Evolutionary conservation across 352 stramenopile genomes (phyloP), one percentile per base, ranked within the genome.

Genomic region (Pythium periplocum): DNA sequence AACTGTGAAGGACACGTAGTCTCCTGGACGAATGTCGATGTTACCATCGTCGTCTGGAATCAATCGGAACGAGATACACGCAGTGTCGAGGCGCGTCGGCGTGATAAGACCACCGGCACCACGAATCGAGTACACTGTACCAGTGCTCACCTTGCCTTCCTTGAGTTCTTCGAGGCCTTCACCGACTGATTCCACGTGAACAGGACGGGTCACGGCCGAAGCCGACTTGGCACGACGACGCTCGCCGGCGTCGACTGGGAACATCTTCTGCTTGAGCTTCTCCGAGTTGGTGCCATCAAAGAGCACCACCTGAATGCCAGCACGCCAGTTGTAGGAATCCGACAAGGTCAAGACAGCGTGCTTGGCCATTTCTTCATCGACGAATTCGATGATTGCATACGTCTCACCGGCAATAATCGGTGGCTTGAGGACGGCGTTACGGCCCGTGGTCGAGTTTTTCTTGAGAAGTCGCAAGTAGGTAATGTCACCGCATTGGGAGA

Each of bases 201-300:
- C 81, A 1, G 75, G 75, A 11, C 82, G 82, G 4, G 71, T 78
- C 4, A 92, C 53, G 2, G 79, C 81, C 12, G 81, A 88, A 1
- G 83, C 78, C 45, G 83, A 94, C 62, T 91, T 89, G 41, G 81
- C 83, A 34, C 83, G 83, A 63, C 81, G 78, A 43, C 83, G 83
- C 12, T 89, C 77, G n/a, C 64, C 68, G 3, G 66, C 74, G 48
- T 93, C 83, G 35, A 94, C 79, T 0, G 83, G 83, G 50, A 94
- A 94, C 83, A 94, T 94, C 62, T 90, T 90, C 53, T 94, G 81
- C 66, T 94, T 94, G 45, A 94, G 72, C 55, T 90, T 92, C 51
- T 94, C 83, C 55, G 72, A 88, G 66, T 89, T 94, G 48, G 83
- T 94, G 61, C 83, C 83, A 51, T 94, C 83, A 71, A 94, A 94